Base-by-base conservation (phyloP, 2,329 filamentous ascomycete species). In the Leptographium procerum region DNA sequence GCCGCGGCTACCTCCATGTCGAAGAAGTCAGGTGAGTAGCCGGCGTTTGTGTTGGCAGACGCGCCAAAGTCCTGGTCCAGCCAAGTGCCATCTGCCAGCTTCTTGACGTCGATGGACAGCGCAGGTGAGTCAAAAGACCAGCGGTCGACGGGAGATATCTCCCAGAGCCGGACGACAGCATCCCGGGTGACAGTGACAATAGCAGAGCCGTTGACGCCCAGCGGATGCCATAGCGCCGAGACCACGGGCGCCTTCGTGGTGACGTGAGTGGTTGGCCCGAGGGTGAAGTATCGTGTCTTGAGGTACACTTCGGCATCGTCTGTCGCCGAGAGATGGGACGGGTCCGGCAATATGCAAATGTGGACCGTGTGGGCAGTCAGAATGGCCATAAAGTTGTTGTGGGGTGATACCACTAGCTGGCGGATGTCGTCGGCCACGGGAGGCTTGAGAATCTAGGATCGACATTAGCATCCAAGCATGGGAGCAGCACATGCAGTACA, bases 1-100 rank as follows among this genome's bases (percentile, higher is more conserved):
- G 91, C 91, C 2, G 91, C 86, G 4, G 91, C 90, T 26, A 95
- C 90, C 67, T 96, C 89, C 86, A 99, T 95, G 69, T 97, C 91
- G 60, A 95, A 86, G 1, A 83, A 83, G 69, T 97, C 91, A 0
- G 91, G 88, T 1, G 91, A 96, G 66, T 95, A 97, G 11, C 84
- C 86, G 65, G 87, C 89, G 69, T 84, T 90, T 50, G 84, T 86
- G 9, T 86, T 82, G 62, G 86, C 85, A 1, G 88, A 89, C 7
- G 89, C 89, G 34, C 84, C 79, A 68, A 96, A 89, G 69, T 96
- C 89, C 65, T 95, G 87, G 62, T 95, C 87, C 22, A 88, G 77
- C 4, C 83, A 90, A 3, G 83, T 86, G 29, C 90, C 92, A 71
- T 95, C 91, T 22, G 86, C 88, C 52, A 99, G 78, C 71, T 95